Percentiles rank a stretch among this genome's conserved stretches.
Conservation (phyloP, 208 protist genomes). For the Porcisia hertigi region DNA sequence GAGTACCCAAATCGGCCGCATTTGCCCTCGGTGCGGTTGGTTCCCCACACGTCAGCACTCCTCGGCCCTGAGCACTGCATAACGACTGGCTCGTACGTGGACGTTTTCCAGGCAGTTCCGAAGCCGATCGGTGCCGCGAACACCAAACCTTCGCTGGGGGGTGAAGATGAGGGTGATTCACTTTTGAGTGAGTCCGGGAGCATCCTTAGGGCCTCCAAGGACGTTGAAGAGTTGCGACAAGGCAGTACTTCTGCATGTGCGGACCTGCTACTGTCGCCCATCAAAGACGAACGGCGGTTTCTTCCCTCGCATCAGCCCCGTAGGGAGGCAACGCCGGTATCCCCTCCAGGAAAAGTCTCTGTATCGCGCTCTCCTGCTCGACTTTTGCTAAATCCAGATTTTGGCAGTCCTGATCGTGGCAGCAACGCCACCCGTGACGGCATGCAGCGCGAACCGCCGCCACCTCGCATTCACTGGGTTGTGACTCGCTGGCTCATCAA, state of each 20-base stretch:
- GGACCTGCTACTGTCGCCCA: slow-evolving; percentile 2
- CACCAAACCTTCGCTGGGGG: neutral
- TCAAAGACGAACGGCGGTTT: neutral
- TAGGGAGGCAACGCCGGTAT: neutral
- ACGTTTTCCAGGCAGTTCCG: neutral
- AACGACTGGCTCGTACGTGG: neutral
- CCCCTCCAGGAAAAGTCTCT: too few relatives aligned
- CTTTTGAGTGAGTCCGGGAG: neutral
- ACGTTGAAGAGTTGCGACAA: neutral
- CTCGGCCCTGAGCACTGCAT: slow-evolving; percentile 10
- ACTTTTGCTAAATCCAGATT: neutral
- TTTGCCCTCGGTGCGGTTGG: slow-evolving; percentile 22
- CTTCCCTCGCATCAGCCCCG: neutral
- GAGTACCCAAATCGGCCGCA: neutral
- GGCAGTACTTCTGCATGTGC: slow-evolving; percentile 5
- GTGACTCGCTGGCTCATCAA: slow-evolving; percentile 15
- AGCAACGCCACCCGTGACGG: neutral
- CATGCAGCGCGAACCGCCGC: neutral
- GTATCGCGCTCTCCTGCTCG: too few relatives aligned
- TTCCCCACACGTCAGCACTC: slow-evolving; percentile 23
- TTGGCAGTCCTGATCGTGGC: neutral
- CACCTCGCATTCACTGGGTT: slow-evolving; percentile 25
- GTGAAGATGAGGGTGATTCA: neutral
- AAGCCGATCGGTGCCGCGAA: neutral
- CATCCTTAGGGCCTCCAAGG: too few relatives aligned